Evolutionary conservation across 371 early-diverging fungal species (phyloP), one percentile per base, ranked within the genome.

Genomic region (Mucor ambiguus): DNA sequence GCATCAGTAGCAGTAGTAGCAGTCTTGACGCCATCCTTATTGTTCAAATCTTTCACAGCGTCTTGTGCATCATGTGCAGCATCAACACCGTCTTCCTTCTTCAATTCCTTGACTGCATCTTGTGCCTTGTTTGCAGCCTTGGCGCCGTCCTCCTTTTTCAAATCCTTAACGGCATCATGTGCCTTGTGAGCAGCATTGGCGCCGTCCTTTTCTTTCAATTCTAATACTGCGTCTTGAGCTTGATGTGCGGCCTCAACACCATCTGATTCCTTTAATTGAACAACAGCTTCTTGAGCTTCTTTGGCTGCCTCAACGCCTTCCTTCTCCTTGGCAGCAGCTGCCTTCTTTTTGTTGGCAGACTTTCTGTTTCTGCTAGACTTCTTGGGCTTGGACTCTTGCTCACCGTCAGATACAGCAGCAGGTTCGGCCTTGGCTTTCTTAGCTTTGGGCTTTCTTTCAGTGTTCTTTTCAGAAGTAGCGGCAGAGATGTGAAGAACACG

Each of bases 401-500:
- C n/a, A 46, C 26, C 33, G 2, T 46, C 49, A 16, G 28, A n/a
- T 60, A 18, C 22, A 20, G 32, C 35, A 20, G 35, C 18, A 28
- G 52, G 4, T 52, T 26, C 16, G 28, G 52, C 52, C 24, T 56
- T 43, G 43, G 29, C 29, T n/a, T 64, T 64, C 38, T 30, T 46
- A 5, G 14, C 22, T 22, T 57, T 61, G 18, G 37, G 28, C 20
- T 65, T 70, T 30, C 60, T 64, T 41, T 33, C 33, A 0, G 54
- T 29, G 8, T 67, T 71, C 43, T 68, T 64, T 60, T 57, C 62
- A 57, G 68, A 66, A 43, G 66, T 66, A 35, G 95, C 94, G 43
- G 91, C 85, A 76, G 89, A 92, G 65, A 96, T 82, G 67, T 81
- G 82, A 63, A 94, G 75, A 24, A 69, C 75, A 59, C 94, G 89